Base-by-base conservation (phyloP, 164 flowering plant genomes). In the Protea cynaroides region DNA sequence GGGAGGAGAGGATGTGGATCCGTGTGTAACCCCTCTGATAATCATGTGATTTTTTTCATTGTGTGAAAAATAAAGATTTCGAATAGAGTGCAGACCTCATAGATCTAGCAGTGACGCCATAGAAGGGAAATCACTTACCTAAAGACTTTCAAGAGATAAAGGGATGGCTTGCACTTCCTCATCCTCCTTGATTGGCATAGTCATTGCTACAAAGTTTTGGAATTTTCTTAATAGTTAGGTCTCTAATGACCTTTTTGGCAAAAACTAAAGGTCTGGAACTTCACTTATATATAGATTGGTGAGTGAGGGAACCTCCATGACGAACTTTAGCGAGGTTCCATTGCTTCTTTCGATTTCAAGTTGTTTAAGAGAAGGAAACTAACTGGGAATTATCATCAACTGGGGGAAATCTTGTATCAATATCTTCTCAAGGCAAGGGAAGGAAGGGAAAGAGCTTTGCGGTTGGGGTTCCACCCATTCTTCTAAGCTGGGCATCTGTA, bases 401-500 rank as follows among this genome's bases (percentile, higher is more conserved):
- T 57, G 8, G 11, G 15, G 57, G 43, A 67, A 63, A 9, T 17
- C 25, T 12, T 29, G 11, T 34, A 69, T 21, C 2, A 13, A 9
- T 58, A 69, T 25, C 25, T 49, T 37, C 40, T 63, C 34, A 2
- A 69, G 72, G 50, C 24, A 23, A 63, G 63, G 63, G 49, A 69
- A 69, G 38, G 50, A 59, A 25, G 19, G 25, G 56, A 54, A 54
- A 2, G 34, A 29, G 34, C 34, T 5, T 29, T 29, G 34, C 58
- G 58, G 24, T n/a, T n/a, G n/a, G n/a, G n/a, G n/a, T 17, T 56
- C 57, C 21, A 10, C 14, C 72, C 72, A 69, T 58, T 63, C 61
- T 21, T 40, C 51, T 8, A 69, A 57, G 10, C n/a, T 56, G 0
- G 23, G 49, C 57, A 62, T 34, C 23, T 46, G 3, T 46, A 5